Percentiles rank a stretch among this genome's conserved stretches.
phyloP scores from a whole-genome alignment of 2,329 filamentous ascomycete genomes.

The Colletotrichum graminicola region DNA sequence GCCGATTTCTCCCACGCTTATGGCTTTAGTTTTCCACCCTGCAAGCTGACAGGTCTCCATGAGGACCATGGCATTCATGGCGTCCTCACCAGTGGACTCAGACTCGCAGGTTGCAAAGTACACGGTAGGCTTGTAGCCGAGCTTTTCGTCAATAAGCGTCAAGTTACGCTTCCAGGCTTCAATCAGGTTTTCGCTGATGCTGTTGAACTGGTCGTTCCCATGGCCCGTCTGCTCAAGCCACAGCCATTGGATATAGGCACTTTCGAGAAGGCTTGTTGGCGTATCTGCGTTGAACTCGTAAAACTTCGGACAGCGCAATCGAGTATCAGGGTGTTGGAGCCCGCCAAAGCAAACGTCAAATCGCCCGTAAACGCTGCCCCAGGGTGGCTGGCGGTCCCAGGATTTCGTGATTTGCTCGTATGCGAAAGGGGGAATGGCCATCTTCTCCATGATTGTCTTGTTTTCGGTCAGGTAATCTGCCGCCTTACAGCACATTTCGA shows the following conservation, averaged over 20 bases:
- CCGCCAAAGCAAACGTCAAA: conserved; percentile 29
- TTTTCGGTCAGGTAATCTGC: conserved; percentile 21
- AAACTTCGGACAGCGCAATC: conserved; percentile 18
- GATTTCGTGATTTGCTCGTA: conserved; percentile 3
- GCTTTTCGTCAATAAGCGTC: background rate
- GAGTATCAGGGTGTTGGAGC: conserved; percentile 3
- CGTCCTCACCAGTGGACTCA: background rate
- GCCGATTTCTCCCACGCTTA: conserved; percentile 12
- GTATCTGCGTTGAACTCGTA: conserved; percentile 33
- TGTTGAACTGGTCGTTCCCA: conserved; percentile 22
- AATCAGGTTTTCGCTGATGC: background rate
- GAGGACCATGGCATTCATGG: conserved; percentile 5
- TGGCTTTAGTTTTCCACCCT: conserved; percentile 1
- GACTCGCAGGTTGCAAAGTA: conserved; percentile 7
- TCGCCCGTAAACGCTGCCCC: conserved; percentile 31
- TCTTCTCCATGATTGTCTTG: conserved; percentile 17
- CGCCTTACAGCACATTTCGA: conserved; percentile 29
- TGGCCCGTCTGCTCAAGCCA: conserved; percentile 25
- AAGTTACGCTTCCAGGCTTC: conserved; percentile 22
- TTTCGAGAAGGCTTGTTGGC: conserved; percentile 6
- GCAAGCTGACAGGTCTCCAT: conserved; percentile 30
- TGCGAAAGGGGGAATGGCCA: conserved; percentile 14
- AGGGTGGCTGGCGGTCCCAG: conserved; percentile 14
- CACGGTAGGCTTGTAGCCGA: conserved; percentile 12
- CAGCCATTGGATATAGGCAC: conserved; percentile 19